These are phyloP conservation scores for Oryza glumipatula DNA, from an alignment of 176 grass and related monocot species.

Conservation along the genomic window DNA sequence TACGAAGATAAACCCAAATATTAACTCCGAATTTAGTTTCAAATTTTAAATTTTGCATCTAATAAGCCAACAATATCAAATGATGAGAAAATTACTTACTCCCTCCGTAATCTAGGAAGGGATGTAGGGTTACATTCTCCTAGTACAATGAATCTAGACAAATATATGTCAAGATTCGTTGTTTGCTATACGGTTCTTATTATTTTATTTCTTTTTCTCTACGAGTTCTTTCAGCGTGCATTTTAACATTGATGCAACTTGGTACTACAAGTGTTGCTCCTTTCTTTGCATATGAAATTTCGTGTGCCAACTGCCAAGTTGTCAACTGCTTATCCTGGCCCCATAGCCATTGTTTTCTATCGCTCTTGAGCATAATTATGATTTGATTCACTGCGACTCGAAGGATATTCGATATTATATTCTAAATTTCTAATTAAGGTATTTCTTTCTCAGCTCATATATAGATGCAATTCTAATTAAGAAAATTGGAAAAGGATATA, in stretches of 20 bases:
- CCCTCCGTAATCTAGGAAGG: no score
- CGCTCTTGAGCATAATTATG: not conserved
- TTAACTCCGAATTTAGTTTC: no score
- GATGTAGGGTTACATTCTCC: no score
- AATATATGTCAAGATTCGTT: no score
- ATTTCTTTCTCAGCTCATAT: not conserved
- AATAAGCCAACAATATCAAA: no score
- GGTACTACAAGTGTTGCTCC: not conserved
- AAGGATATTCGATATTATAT: not conserved
- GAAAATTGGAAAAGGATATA: no score
- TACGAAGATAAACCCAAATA: no score
- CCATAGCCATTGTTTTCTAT: not conserved
- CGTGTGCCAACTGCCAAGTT: not conserved
- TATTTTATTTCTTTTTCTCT: not conserved
- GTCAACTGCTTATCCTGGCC: not conserved
- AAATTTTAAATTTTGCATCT: no score
- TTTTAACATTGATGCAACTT: constrained; percentile 10
- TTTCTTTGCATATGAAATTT: not conserved
- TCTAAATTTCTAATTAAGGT: no score
- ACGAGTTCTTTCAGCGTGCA: not conserved
- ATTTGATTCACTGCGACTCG: not conserved
- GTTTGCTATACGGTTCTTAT: not conserved
- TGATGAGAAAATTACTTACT: no score
- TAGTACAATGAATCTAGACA: no score
- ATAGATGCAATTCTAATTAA: no score